Evolutionary conservation across 208 protist genomes (phyloP).

Genomic region (Crithidia sp.): DNA sequence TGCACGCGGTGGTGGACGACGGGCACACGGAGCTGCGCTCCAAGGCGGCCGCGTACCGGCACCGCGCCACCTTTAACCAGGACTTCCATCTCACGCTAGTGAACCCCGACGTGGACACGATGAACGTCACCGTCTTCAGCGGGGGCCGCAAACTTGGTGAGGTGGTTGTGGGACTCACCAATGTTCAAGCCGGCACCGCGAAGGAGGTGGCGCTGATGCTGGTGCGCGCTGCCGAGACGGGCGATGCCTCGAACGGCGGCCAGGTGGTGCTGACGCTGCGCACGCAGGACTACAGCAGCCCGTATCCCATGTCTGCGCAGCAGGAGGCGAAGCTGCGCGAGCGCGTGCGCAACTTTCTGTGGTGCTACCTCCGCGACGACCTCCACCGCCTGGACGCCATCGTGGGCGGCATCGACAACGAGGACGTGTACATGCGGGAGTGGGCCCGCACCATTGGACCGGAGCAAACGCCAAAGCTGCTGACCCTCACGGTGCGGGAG

Average conservation of each 20-base stretch:
- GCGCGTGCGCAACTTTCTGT: slow-evolving; percentile 77
- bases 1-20: slow-evolving; percentile 53
- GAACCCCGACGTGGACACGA: slow-evolving; percentile 40
- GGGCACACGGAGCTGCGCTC: slow-evolving; percentile 36
- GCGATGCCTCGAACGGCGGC: slow-evolving; percentile 65
- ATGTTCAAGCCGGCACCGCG: slow-evolving; percentile 46
- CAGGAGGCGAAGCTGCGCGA: slow-evolving; percentile 50
- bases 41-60: slow-evolving; percentile 49
- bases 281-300: slow-evolving; percentile 57
- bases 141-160: slow-evolving; percentile 64
- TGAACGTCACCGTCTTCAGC: slow-evolving; percentile 59
- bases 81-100: slow-evolving; percentile 51
- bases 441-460: slow-evolving; percentile 67
- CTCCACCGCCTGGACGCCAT: slow-evolving; percentile 81
- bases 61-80: slow-evolving; percentile 56
- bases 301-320: slow-evolving; percentile 30
- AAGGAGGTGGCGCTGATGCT: slow-evolving; percentile 67
- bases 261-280: slow-evolving; percentile 49
- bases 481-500: slow-evolving; percentile 43
- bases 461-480: slow-evolving; percentile 40
- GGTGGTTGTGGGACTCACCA: slow-evolving; percentile 61
- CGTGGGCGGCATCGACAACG: slow-evolving; percentile 56
- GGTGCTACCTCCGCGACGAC: slow-evolving; percentile 80
- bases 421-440: slow-evolving; percentile 57
- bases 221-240: slow-evolving; percentile 72